A percentile compares a stretch with the other conserved stretches of the same genome.
These are phyloP conservation scores for Starmerella stigmatis DNA, from an alignment of 805 yeast genomes.

Conservation along the genomic window DNA sequence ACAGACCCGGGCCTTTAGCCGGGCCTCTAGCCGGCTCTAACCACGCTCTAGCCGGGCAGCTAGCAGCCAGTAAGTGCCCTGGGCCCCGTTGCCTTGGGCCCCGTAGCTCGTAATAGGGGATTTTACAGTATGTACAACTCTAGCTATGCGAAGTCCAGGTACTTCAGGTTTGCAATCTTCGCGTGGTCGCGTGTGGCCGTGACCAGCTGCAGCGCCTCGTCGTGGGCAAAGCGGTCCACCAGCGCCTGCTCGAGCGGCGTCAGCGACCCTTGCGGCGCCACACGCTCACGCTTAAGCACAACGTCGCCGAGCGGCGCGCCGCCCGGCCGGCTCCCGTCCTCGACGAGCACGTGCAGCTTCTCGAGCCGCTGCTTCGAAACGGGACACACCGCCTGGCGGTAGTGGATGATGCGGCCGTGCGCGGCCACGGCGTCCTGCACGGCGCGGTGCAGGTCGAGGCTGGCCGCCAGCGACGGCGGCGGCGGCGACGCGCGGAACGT, in stretches of 20 bases:
- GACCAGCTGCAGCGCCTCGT: constrained; percentile 4
- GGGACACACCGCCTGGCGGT: constrained; percentile 28
- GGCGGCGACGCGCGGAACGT: constrained; percentile 22
- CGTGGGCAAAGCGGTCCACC: neutral
- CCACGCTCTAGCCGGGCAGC: too few species aligned
- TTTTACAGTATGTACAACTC: neutral
- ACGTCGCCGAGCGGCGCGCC: constrained; percentile 5
- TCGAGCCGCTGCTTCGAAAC: constrained; percentile 29
- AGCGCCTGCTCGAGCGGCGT: constrained; percentile 12
- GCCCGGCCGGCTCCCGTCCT: constrained; percentile 21
- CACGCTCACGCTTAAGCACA: constrained; percentile 9
- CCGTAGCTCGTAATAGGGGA: too few species aligned
- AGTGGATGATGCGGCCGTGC: constrained; percentile 25
- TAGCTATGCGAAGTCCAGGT: constrained; percentile 2
- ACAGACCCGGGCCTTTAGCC: too few species aligned
- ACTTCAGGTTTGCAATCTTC: constrained; percentile 4
- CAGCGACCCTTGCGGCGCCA: constrained; percentile 5
- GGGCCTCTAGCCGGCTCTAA: too few species aligned
- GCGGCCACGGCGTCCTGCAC: constrained; percentile 15
- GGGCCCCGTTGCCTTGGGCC: too few species aligned
- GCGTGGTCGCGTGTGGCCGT: constrained; percentile 10
- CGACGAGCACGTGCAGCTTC: constrained; percentile 24
- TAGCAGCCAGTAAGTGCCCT: too few species aligned
- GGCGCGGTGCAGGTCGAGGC: constrained; percentile 16
- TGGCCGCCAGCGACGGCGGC: constrained; percentile 20